These are phyloP conservation scores for Lachancea lanzarotensis DNA, from an alignment of 805 yeast species.

Conservation along the genomic window DNA sequence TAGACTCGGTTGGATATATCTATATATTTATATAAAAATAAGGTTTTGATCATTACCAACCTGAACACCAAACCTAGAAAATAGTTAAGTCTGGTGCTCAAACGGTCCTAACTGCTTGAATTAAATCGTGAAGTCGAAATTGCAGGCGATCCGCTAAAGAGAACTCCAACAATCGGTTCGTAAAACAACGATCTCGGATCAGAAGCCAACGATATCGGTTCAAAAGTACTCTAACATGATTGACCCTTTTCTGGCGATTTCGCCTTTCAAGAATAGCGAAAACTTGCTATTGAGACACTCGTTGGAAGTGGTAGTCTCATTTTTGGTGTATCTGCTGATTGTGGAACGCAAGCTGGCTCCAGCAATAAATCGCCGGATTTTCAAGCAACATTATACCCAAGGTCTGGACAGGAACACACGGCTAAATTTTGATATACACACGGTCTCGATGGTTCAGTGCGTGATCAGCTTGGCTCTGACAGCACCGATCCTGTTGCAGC, in stretches of 20 bases:
- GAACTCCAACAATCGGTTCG: no score
- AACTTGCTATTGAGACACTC: slow-evolving; percentile 47
- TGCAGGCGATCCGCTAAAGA: no score
- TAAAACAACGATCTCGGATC: no score
- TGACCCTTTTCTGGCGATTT: slow-evolving; percentile 28
- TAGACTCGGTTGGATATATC: no score
- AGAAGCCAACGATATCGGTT: no score
- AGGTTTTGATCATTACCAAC: no score
- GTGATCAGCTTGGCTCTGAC: slow-evolving; percentile 52
- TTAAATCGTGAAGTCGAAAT: no score
- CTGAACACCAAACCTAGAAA: no score
- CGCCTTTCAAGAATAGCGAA: slow-evolving; percentile 34
- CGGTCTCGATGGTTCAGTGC: slow-evolving; percentile 83
- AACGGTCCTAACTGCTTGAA: no score
- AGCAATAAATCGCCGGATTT: slow-evolving; percentile 38
- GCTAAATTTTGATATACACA: slow-evolving; percentile 82
- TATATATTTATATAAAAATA: no score
- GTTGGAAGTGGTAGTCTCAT: slow-evolving; percentile 66
- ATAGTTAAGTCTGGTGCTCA: no score
- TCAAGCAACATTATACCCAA: slow-evolving; percentile 50
- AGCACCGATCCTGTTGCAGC: slow-evolving; percentile 56
- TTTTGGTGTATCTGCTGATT: slow-evolving; percentile 48
- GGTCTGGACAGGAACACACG: slow-evolving; percentile 40
- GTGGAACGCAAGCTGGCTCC: slow-evolving; percentile 49
- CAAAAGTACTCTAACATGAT: not conserved